Conservation (phyloP, 1,139 yeast genomes). For the Wickerhamiella infanticola region DNA sequence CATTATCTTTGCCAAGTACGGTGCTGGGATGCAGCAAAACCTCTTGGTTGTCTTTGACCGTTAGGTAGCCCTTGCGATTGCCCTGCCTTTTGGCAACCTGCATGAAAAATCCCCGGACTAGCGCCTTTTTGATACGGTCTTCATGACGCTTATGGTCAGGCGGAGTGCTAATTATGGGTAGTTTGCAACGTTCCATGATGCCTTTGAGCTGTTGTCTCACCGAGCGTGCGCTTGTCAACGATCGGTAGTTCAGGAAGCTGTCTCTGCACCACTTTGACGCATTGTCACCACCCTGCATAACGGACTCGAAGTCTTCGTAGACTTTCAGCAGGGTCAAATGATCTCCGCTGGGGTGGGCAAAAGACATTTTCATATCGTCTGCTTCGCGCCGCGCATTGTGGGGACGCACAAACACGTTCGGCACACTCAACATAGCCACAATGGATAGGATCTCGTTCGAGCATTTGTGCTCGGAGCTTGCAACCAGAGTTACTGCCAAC, state of each 20-base stretch:
- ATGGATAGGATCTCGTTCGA: conserved; percentile 79
- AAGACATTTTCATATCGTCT: conserved; percentile 74
- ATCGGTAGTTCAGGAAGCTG: conserved; percentile 69
- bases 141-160: conserved; percentile 48
- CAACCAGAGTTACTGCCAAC: conserved; percentile 83
- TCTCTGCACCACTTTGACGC: conserved; percentile 68
- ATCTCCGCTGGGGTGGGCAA: conserved; percentile 93
- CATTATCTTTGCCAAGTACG: conserved; percentile 69
- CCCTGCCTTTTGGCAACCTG: conserved; percentile 71
- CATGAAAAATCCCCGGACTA: conserved; percentile 93
- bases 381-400: conserved; percentile 78
- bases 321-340: conserved; percentile 84
- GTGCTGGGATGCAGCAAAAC: conserved; percentile 89
- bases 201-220: conserved; percentile 73
- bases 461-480: conserved; percentile 71
- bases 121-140: conserved; percentile 68
- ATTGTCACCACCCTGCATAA: conserved; percentile 23
- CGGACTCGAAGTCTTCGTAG: conserved; percentile 64
- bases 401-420: conserved; percentile 89
- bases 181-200: conserved; percentile 67
- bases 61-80: conserved; percentile 43
- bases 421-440: conserved; percentile 84
- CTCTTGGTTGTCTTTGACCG: conserved; percentile 92
- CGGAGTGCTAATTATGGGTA: conserved; percentile 57
- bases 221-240: conserved; percentile 67